Conservation (phyloP, 2,329 filamentous ascomycete species). For the Neophaeococcomyces mojaviensis region DNA sequence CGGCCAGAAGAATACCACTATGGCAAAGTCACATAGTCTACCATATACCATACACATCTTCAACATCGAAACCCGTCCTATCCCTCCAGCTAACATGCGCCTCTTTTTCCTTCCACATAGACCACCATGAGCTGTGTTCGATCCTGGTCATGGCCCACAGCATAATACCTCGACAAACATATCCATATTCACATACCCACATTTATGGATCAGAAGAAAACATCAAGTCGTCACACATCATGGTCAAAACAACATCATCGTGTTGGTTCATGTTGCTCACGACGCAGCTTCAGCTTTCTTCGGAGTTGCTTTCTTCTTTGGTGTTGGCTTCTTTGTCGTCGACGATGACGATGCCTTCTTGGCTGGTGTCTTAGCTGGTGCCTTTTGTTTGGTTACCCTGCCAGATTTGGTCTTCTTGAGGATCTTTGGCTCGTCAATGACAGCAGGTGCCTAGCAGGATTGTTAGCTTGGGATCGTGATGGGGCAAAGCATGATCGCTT, state of each 20-base stretch:
- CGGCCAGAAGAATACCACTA: background rate
- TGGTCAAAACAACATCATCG: background rate
- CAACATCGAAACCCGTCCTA: background rate
- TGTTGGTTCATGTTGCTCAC: constrained; percentile 13
- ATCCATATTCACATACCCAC: constrained; percentile 5
- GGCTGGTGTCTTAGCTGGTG: constrained; percentile 38
- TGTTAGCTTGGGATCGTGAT: constrained; percentile 20
- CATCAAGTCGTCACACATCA: constrained; percentile 8
- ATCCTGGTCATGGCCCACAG: background rate
- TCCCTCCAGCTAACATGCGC: background rate
- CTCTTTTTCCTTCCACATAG: background rate
- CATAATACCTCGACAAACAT: background rate
- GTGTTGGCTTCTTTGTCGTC: constrained; percentile 41
- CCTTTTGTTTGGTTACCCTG: constrained; percentile 65
- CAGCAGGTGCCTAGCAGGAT: constrained; percentile 50
- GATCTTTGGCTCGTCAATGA: constrained; percentile 62
- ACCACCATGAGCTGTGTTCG: background rate
- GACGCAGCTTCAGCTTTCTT: constrained; percentile 33
- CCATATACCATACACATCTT: constrained; percentile 1
- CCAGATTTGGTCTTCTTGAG: constrained; percentile 80
- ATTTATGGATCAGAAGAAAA: background rate
- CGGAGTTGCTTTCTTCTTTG: constrained; percentile 38
- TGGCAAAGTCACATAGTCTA: background rate
- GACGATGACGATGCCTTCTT: constrained; percentile 33
- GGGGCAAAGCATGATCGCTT: constrained; percentile 7